Base-by-base conservation (phyloP, 176 grass and related monocot species). In the Alloteropsis semialata region DNA sequence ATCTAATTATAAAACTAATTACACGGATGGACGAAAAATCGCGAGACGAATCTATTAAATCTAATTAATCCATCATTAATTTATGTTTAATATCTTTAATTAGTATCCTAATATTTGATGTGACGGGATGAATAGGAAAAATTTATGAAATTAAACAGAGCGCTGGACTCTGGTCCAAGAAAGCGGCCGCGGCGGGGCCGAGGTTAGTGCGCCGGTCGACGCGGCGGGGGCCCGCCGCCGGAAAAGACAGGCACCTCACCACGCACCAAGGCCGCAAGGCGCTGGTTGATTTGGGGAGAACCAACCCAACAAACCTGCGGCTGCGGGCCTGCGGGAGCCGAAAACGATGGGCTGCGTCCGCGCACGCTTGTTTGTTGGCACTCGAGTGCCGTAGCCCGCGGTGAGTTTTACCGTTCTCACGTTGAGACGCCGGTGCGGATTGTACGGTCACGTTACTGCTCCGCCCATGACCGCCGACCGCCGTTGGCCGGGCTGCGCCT, bases 151-250 rank as follows among this genome's bases (percentile, higher is more conserved):
- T n/a, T n/a, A n/a, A n/a, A n/a, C n/a, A n/a, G n/a, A n/a, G n/a
- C n/a, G n/a, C n/a, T n/a, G n/a, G n/a, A n/a, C n/a, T n/a, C 58
- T 19, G 76, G 76, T 79, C 43, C 60, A 51, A 43, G 30, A 65
- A 79, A 79, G 44, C 77, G 77, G 44, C 29, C 1, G 28, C 60
- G 44, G 44, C 60, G 25, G 16, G 30, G 2, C 58, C 12, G 24
- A 16, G 61, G 16, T 30, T 74, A 50, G 32, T 55, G 72, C 49
- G 49, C 72, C 19, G 22, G 72, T 36, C 48, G 49, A 36, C 72
- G 11, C 19, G 72, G 1, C 30, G 49, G 72, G 69, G 25, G 6
- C 66, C 48, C 5, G 38, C 22, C 25, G 37, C 22, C 74, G n/a
- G 37, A 42, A 45, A 62, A n/a, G 59, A 79, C 28, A 65, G 59